Evolutionary conservation across 495 filamentous ascomycete species (phyloP).

Genomic region (Chlorociboria aeruginascens): DNA sequence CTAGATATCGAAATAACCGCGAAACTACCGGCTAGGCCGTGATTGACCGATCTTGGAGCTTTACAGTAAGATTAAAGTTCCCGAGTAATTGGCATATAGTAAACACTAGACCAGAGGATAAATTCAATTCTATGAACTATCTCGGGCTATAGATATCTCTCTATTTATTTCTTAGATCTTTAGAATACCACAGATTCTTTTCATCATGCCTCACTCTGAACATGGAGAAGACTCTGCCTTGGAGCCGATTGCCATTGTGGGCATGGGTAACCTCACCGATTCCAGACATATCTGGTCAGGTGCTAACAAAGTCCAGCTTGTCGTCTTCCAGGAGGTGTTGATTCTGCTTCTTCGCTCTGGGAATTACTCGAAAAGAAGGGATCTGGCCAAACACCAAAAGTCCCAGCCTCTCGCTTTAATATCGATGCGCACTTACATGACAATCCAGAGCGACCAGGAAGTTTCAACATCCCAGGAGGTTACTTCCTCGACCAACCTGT

Average conservation of each 20-base stretch:
- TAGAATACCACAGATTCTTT: neutral
- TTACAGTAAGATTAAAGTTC: too few relatives aligned
- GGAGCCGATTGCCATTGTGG: conserved; percentile 46
- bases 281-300: conserved; percentile 30
- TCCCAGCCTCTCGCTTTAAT: conserved; percentile 21
- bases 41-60: too few relatives aligned
- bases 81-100: too few relatives aligned
- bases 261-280: conserved; percentile 34
- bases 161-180: too few relatives aligned
- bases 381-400: conserved; percentile 34
- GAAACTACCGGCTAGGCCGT: too few relatives aligned
- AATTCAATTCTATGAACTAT: too few relatives aligned
- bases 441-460: neutral
- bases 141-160: too few relatives aligned
- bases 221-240: neutral
- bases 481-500: conserved; percentile 39
- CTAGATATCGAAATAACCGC: too few relatives aligned
- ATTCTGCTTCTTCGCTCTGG: conserved; percentile 12
- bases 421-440: neutral
- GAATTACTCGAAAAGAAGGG: conserved; percentile 34
- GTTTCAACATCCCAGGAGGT: conserved; percentile 19
- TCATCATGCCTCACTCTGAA: neutral
- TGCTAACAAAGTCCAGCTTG: conserved; percentile 34
- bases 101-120: too few relatives aligned
- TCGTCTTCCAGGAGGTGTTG: conserved; percentile 45